A percentile compares a stretch with the other conserved stretches of the same genome.
These are phyloP conservation scores for Apiospora hydei DNA, from an alignment of 2,329 filamentous ascomycete genomes.

Conservation along the genomic window DNA sequence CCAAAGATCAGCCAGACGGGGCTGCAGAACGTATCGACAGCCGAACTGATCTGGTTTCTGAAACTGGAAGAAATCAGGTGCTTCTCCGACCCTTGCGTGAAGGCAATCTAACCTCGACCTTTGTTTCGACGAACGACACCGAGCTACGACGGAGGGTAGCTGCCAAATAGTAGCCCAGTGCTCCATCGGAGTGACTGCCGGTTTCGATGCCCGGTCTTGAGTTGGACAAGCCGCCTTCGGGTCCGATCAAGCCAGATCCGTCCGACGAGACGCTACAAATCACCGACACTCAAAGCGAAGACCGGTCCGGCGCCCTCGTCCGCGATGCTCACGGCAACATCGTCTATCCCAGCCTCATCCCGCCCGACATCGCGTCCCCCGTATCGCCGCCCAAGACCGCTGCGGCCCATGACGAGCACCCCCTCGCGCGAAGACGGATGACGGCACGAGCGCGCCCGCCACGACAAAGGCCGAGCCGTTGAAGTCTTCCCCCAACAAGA, in stretches of 20 bases:
- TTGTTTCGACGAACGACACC: neutral
- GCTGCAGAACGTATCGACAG: neutral
- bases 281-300: slow-evolving; percentile 28
- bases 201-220: slow-evolving; percentile 36
- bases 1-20: neutral
- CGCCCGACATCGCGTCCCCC: slow-evolving; percentile 36
- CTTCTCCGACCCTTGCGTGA: neutral
- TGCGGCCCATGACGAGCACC: slow-evolving; percentile 13
- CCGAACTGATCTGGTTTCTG: neutral
- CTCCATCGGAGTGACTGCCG: slow-evolving; percentile 9
- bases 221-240: slow-evolving; percentile 38
- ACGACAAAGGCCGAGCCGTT: slow-evolving; percentile 32
- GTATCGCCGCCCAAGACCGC: slow-evolving; percentile 25
- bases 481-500: neutral
- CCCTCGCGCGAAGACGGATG: slow-evolving; percentile 16
- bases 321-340: slow-evolving; percentile 35
- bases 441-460: slow-evolving; percentile 24
- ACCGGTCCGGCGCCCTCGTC: slow-evolving; percentile 30
- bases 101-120: neutral
- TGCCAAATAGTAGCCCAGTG: neutral
- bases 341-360: slow-evolving; percentile 36
- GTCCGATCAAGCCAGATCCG: slow-evolving; percentile 32
- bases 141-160: neutral
- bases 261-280: slow-evolving; percentile 31
- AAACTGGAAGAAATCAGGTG: neutral